Evolutionary conservation across 2,329 filamentous ascomycete species (phyloP).

Genomic region (Pseudogymnoascus sp.): DNA sequence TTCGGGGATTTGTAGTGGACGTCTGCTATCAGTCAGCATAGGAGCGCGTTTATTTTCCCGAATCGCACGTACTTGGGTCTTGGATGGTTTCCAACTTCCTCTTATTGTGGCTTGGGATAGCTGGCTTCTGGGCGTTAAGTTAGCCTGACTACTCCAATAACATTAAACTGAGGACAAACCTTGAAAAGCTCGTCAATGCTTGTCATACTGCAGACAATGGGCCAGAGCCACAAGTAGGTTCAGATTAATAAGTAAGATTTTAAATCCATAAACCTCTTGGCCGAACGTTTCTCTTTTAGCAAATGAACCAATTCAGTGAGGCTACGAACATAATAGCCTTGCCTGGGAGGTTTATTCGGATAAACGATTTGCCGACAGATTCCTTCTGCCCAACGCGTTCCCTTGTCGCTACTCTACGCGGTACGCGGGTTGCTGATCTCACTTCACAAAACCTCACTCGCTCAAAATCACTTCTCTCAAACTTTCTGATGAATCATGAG

Average conservation of each 20-base stretch:
- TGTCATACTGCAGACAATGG: not conserved
- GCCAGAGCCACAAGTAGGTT: not conserved
- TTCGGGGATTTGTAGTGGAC: conserved; percentile 9
- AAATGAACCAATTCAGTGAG: conserved; percentile 5
- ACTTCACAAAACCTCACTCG: not conserved
- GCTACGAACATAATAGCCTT: conserved; percentile 9
- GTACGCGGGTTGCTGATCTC: not conserved
- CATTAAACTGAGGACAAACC: not conserved
- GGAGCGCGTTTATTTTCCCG: not conserved
- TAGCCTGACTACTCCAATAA: conserved; percentile 1
- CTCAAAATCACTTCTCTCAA: not conserved
- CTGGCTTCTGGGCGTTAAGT: not conserved
- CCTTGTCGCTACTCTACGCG: not conserved
- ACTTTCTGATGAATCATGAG: not conserved
- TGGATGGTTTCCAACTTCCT: conserved; percentile 8
- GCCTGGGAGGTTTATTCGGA: conserved; percentile 1
- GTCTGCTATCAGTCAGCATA: not conserved
- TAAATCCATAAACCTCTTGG: not conserved
- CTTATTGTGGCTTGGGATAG: conserved; percentile 8
- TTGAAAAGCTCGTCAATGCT: conserved; percentile 8
- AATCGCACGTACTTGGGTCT: not conserved
- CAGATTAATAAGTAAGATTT: not conserved
- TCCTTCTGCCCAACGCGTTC: not conserved
- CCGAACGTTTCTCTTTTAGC: not conserved
- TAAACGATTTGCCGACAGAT: not conserved